These are phyloP conservation scores for Dendrothele bispora DNA, from an alignment of 768 basidiomycete genomes.

Conservation along the genomic window DNA sequence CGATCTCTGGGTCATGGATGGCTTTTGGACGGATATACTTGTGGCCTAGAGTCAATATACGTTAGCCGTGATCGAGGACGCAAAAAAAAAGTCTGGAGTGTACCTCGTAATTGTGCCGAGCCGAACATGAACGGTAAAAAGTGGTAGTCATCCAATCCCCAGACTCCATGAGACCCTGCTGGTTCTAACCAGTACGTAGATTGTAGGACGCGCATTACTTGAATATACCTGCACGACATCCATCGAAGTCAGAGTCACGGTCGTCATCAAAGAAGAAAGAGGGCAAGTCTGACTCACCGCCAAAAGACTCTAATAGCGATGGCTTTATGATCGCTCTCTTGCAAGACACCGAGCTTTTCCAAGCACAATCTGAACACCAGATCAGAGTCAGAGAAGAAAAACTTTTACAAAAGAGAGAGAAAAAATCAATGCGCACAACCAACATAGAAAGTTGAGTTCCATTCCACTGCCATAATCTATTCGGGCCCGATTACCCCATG, in stretches of 20 bases:
- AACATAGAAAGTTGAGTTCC: conserved; percentile 97
- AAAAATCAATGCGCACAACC: conserved; percentile 65
- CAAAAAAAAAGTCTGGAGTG: background rate
- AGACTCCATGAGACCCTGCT: conserved; percentile 98
- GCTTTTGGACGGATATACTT: conserved; percentile 89
- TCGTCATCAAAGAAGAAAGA: background rate
- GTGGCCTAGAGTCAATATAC: conserved; percentile 66
- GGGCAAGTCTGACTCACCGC: conserved; percentile 48
- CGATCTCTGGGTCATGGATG: conserved; percentile 87
- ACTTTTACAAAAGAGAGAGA: background rate
- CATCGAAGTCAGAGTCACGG: too few relatives aligned
- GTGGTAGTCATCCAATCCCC: conserved; percentile 97
- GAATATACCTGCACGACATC: conserved; percentile 70
- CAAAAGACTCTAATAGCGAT: conserved; percentile 88
- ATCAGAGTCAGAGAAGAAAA: background rate
- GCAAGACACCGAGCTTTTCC: conserved; percentile 64
- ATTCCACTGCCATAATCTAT: conserved; percentile 99
- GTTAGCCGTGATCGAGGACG: background rate
- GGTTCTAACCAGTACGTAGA: conserved; percentile 97
- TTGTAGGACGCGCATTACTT: conserved; percentile 83
- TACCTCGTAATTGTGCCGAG: conserved; percentile 72
- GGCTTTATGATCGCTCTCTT: conserved; percentile 64
- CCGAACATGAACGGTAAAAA: conserved; percentile 92
- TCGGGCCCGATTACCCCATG: conserved; percentile 89
- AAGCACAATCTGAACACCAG: conserved; percentile 70